Evolutionary conservation across 2,329 filamentous ascomycete genomes (phyloP), one percentile per base, ranked within the genome.

Genomic region (Exophiala aquamarina): DNA sequence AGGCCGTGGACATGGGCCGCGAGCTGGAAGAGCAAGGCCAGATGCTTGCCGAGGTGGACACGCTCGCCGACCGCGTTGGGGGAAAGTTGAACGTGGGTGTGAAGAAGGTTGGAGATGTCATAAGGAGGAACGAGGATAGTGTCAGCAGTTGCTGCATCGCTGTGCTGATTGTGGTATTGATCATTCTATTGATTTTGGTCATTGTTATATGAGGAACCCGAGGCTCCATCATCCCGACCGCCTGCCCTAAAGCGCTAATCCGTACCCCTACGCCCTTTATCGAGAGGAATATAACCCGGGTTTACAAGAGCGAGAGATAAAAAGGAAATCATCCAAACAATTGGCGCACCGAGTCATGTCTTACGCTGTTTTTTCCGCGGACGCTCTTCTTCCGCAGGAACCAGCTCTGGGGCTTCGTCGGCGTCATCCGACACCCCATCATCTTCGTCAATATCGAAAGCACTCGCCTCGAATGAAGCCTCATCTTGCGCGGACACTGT

Each of bases 1-100:
- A 97, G 75, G 94, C 93, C 2, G 85, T 94, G 68, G 88, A 90
- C 59, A 98, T 98, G 92, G 92, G 93, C 1, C 77, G 92, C 47
- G 93, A 98, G 73, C 75, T 98, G 36, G 94, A 96, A 70, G 93
- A 98, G 72, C 93, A 98, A 75, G 79, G 79, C 17, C 88, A 90
- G 67, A 86, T 97, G 79, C 76, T 98, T 47, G 84, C 93, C 54
- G 84, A 87, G 42, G 86, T 94, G 32, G 92, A 97, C 68, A 79
- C 77, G 21, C 75, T 95, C 47, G 89, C 89, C 3, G 91, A 97
- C 66, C 79, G 92, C 26, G 90, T 98, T 1, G 87, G 89, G 11
- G 87, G 89, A 1, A 84, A 93, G 64, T 70, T 98, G 61, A 83
- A 89, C 71, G 89, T 78, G 46, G 93, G 93, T 15, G 82, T 97